phyloP scores from a whole-genome alignment of 768 basidiomycete genomes.

The Tylopilus subfusipes region DNA sequence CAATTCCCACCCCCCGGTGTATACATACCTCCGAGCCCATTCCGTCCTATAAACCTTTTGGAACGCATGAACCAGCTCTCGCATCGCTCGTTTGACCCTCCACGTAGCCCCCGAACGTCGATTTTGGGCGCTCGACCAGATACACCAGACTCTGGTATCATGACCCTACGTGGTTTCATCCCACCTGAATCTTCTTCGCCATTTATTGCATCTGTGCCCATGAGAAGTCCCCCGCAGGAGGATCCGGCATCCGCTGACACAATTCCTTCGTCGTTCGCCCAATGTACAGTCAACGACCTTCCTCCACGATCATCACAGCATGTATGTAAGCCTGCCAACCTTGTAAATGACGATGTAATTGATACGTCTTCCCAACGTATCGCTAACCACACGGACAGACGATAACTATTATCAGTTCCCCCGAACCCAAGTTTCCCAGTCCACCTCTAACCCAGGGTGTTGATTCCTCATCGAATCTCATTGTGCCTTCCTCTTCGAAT shows the following conservation, averaged over 20 bases:
- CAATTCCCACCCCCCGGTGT: constrained; percentile 14
- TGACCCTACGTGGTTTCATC: constrained; percentile 33
- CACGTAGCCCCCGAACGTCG: neutral
- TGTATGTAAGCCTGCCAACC: constrained; percentile 6
- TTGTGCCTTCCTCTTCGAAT: neutral
- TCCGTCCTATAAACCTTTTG: constrained; percentile 31
- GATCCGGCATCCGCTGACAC: constrained; percentile 2
- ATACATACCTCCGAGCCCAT: constrained; percentile 29
- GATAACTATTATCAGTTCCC: neutral
- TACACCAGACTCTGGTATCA: constrained; percentile 2
- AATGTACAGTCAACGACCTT: constrained; percentile 19
- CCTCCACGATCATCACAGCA: constrained; percentile 22
- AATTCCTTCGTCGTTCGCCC: constrained; percentile 7
- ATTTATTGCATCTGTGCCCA: constrained; percentile 13
- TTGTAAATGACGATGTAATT: constrained; percentile 1
- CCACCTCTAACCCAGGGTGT: constrained; percentile 1
- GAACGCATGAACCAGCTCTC: constrained; percentile 25
- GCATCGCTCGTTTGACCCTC: constrained; percentile 1
- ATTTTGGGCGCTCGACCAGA: constrained; percentile 3
- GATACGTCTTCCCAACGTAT: neutral
- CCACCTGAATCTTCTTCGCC: constrained; percentile 43
- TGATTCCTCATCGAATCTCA: neutral
- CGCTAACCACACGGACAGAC: constrained; percentile 1
- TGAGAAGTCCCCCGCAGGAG: neutral
- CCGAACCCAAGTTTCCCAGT: neutral